Percentiles rank a stretch among this genome's conserved stretches.
phyloP scores from a whole-genome alignment of 805 yeast genomes.

The Candida coleopterorum region DNA sequence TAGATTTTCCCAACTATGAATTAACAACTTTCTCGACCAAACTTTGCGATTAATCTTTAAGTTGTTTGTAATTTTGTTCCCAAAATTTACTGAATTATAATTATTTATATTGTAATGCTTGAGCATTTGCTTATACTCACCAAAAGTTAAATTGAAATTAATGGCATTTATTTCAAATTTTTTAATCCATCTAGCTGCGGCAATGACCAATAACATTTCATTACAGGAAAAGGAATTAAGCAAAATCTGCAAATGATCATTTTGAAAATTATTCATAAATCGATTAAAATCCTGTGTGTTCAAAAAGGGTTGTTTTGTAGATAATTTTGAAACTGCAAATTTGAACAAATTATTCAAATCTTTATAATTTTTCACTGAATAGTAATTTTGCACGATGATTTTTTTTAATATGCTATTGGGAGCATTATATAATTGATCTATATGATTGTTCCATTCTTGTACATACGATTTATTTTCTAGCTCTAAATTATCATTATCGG shows the following conservation, averaged over 20 bases:
- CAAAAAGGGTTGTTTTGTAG: slow-evolving; percentile 18
- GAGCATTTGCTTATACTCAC: slow-evolving; percentile 64
- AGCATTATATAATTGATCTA: slow-evolving; percentile 26
- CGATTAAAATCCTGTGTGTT: slow-evolving; percentile 15
- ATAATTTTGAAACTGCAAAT: slow-evolving; percentile 36
- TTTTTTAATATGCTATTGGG: slow-evolving; percentile 16
- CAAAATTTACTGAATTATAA: slow-evolving; percentile 27
- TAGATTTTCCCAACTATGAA: slow-evolving; percentile 71
- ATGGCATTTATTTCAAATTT: slow-evolving; percentile 55
- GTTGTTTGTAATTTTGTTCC: slow-evolving; percentile 27
- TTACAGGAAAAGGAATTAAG: slow-evolving; percentile 52
- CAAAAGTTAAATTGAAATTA: slow-evolving; percentile 72
- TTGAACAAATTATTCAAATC: slow-evolving; percentile 41
- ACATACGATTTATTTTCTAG: slow-evolving; percentile 20
- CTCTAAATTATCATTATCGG: too few species aligned
- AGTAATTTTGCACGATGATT: slow-evolving; percentile 36
- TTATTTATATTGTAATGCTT: slow-evolving; percentile 35
- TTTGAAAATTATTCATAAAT: slow-evolving; percentile 12
- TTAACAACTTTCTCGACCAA: slow-evolving; percentile 59
- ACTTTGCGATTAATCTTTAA: slow-evolving; percentile 40
- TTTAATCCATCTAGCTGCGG: slow-evolving; percentile 67
- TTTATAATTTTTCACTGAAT: slow-evolving; percentile 55
- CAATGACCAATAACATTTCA: slow-evolving; percentile 66
- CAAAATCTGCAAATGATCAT: slow-evolving; percentile 23
- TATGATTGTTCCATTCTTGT: slow-evolving; percentile 41